Percentiles rank a stretch among this genome's conserved stretches.
These are phyloP conservation scores for Lodderomyces oxycetoniae DNA, from an alignment of 1,139 yeast genomes.

Conservation along the genomic window DNA sequence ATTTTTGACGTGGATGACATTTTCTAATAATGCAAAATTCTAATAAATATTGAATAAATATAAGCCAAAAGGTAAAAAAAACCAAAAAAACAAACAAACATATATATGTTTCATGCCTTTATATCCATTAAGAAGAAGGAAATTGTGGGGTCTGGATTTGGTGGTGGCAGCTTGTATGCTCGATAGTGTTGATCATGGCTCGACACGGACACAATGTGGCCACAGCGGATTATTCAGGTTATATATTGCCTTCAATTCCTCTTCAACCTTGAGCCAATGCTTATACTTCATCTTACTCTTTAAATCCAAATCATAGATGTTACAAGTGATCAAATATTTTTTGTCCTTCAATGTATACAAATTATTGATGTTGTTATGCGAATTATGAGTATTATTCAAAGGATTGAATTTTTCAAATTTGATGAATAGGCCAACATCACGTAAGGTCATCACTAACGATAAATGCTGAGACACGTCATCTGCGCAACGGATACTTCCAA, in stretches of 20 bases:
- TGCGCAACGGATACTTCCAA: slow-evolving; percentile 30
- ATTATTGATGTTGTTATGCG: slow-evolving; percentile 32
- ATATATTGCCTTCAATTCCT: slow-evolving; percentile 28
- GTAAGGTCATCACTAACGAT: slow-evolving; percentile 48
- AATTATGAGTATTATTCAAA: slow-evolving; percentile 28
- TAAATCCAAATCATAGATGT: slow-evolving; percentile 43
- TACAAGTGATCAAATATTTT: slow-evolving; percentile 32
- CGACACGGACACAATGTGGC: slow-evolving; percentile 25
- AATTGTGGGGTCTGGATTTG: too few relatives aligned
- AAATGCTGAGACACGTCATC: slow-evolving; percentile 44
- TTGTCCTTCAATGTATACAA: slow-evolving; percentile 18
- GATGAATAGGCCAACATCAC: slow-evolving; percentile 52
- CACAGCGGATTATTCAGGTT: slow-evolving; percentile 34
- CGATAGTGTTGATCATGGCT: too few relatives aligned
- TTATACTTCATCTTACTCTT: slow-evolving; percentile 38
- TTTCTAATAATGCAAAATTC: too few relatives aligned
- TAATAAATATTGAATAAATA: too few relatives aligned
- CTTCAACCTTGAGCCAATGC: slow-evolving; percentile 41
- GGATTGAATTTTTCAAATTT: slow-evolving; percentile 35
- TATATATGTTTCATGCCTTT: too few relatives aligned
- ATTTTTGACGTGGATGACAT: too few relatives aligned
- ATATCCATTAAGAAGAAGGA: too few relatives aligned
- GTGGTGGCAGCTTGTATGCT: too few relatives aligned
- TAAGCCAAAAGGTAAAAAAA: too few relatives aligned
- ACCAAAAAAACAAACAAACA: too few relatives aligned